Base-by-base conservation (phyloP, 164 flowering plant species). In the Echeveria elegans region DNA sequence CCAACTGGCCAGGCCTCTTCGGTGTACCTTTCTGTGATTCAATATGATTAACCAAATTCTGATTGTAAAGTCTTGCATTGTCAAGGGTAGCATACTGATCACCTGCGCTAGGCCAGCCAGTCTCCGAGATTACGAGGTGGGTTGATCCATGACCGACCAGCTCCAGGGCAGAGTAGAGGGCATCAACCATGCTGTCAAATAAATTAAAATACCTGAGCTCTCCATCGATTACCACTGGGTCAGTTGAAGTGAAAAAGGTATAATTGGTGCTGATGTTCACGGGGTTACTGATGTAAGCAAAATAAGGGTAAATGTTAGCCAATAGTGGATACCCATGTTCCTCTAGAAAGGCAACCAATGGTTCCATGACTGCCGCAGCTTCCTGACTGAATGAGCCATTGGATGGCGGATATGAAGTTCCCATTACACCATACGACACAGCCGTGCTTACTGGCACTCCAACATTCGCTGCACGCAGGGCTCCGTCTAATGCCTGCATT, bases 21-120 rank as follows among this genome's bases (percentile, higher is more conserved):
- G n/a, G 76, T 15, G 79, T 77, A 5, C 77, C 72, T 0, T 19
- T 9, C 8, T 14, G 19, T 1, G 38, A 31, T 4, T 16, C 23
- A 0, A 71, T 52, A 47, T 71, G 74, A 0, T 14, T 50, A 6
- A 63, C 53, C 38, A 77, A 31, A 6, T 66, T 69, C 6, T 64
- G 64, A 23, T 65, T 63, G 52, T 77, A 74, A 8, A 14, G 41
- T 30, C 21, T 3, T 6, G 79, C 79, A 56, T 76, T 68, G 0
- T 5, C 65, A 0, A 52, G 12, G 15, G 66, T 73, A 0, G 74
- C 58, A 34, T 19, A 19, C 6, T 2, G 45, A 0, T 50, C 70
- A 2, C 66, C 74, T 5, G 16, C 43, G 5, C 70, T 61, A 15
- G 80, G 80, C 80, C 80, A 72, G 2, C 80, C 77, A 14, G 31